Evolutionary conservation across 768 basidiomycete species (phyloP).

Genomic region (Kwoniella dejecticola): DNA sequence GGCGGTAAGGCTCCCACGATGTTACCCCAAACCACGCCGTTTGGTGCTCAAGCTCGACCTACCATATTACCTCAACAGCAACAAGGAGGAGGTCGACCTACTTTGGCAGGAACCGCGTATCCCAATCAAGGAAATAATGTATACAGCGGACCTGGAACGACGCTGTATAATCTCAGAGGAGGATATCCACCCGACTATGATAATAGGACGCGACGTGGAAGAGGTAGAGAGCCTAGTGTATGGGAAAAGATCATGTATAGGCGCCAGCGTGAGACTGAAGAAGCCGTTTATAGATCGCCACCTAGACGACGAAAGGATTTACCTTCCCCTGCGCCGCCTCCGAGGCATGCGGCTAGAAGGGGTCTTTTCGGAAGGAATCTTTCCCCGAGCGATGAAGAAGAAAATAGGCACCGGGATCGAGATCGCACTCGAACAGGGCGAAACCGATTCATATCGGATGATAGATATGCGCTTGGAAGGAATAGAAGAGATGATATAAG

Average conservation of each 20-base stretch:
- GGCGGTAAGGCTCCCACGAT: conserved; percentile 15
- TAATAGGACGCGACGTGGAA: neutral
- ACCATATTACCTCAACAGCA: conserved; percentile 1
- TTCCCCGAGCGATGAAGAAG: too few relatives aligned
- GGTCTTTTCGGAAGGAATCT: too few relatives aligned
- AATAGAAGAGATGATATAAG: neutral
- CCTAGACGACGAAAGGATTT: neutral
- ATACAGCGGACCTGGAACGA: conserved; percentile 4
- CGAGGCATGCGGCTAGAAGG: neutral
- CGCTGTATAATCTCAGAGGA: neutral
- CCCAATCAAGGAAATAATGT: neutral
- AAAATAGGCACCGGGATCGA: too few relatives aligned
- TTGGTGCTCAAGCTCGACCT: neutral
- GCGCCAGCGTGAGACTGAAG: conserved; percentile 1
- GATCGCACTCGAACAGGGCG: too few relatives aligned
- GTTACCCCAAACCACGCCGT: neutral
- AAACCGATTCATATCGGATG: too few relatives aligned
- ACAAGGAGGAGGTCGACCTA: neutral
- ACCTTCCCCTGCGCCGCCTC: neutral
- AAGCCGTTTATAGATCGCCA: conserved; percentile 1
- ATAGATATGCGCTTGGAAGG: too few relatives aligned
- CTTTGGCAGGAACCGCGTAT: conserved; percentile 2
- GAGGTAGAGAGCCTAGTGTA: conserved; percentile 4
- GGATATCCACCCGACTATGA: conserved; percentile 1
- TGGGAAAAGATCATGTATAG: conserved; percentile 13